Evolutionary conservation across 2,329 filamentous ascomycete genomes (phyloP).

Genomic region (Fusarium incarnatum): DNA sequence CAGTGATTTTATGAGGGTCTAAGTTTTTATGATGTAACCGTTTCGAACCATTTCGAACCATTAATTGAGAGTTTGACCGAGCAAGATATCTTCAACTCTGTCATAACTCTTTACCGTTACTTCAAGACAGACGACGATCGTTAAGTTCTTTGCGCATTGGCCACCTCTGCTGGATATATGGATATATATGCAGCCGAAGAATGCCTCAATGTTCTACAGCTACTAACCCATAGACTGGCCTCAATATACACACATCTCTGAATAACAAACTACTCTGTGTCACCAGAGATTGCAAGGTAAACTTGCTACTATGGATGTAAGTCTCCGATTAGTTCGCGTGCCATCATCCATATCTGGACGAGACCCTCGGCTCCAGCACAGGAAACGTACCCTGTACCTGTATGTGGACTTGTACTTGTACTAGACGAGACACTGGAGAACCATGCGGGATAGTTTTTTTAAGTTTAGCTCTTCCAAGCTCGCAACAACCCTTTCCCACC

Average conservation of each 20-base stretch:
- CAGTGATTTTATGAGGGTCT: neutral
- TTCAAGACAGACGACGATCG: neutral
- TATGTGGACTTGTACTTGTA: neutral
- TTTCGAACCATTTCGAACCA: neutral
- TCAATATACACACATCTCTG: no score
- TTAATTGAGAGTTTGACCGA: neutral
- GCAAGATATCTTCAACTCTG: neutral
- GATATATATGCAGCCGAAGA: neutral
- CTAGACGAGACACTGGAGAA: constrained; percentile 9
- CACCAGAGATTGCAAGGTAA: neutral
- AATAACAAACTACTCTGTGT: neutral
- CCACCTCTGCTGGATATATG: neutral
- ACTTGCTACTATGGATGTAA: neutral
- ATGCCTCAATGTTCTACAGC: neutral
- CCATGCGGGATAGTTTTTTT: constrained; percentile 5
- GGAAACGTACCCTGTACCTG: neutral
- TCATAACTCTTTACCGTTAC: neutral
- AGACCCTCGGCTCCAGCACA: neutral
- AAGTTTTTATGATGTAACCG: neutral
- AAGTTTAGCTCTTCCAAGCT: constrained; percentile 26
- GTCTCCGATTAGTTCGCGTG: neutral
- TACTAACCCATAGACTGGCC: neutral
- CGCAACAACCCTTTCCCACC: constrained; percentile 32
- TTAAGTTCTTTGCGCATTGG: neutral
- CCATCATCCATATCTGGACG: neutral